A percentile compares a stretch with the other conserved stretches of the same genome.
Evolutionary conservation across 176 grass and related monocot species (phyloP).

Genomic region (Coix lacrymajobi): DNA sequence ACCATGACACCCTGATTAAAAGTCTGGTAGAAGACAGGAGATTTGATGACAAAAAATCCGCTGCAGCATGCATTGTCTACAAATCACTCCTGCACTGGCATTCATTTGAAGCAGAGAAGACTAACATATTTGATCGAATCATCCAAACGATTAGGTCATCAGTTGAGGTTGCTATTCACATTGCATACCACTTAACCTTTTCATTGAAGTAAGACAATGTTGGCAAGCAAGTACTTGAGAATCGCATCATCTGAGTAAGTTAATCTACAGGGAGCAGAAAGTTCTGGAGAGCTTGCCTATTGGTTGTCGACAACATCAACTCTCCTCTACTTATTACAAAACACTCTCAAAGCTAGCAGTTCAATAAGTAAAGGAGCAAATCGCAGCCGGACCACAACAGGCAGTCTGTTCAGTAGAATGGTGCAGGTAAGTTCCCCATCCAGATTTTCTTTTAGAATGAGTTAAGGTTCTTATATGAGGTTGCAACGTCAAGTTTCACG

Average conservation of each 20-base stretch:
- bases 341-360: constrained; percentile 76
- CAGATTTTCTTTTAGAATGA: constrained; percentile 3
- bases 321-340: constrained; percentile 80
- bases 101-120: constrained; percentile 93
- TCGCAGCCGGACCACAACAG: constrained; percentile 39
- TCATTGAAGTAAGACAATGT: not conserved
- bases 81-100: constrained; percentile 83
- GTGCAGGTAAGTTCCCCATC: constrained; percentile 44
- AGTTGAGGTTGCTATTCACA: constrained; percentile 58
- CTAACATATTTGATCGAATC: constrained; percentile 88
- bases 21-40: constrained; percentile 64
- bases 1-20: constrained; percentile 87
- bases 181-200: not conserved
- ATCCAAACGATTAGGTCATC: constrained; percentile 87
- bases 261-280: constrained; percentile 53
- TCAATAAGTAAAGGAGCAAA: constrained; percentile 50
- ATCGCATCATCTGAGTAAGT: constrained; percentile 26
- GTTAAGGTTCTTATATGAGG: constrained; percentile 11
- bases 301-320: constrained; percentile 89
- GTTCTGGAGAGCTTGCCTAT: constrained; percentile 71
- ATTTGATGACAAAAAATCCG: constrained; percentile 65
- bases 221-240: not conserved
- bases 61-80: constrained; percentile 79
- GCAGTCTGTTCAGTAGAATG: constrained; percentile 79
- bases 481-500: constrained; percentile 1